Base-by-base conservation (phyloP, 2,329 filamentous ascomycete genomes). In the Fusarium incarnatum region DNA sequence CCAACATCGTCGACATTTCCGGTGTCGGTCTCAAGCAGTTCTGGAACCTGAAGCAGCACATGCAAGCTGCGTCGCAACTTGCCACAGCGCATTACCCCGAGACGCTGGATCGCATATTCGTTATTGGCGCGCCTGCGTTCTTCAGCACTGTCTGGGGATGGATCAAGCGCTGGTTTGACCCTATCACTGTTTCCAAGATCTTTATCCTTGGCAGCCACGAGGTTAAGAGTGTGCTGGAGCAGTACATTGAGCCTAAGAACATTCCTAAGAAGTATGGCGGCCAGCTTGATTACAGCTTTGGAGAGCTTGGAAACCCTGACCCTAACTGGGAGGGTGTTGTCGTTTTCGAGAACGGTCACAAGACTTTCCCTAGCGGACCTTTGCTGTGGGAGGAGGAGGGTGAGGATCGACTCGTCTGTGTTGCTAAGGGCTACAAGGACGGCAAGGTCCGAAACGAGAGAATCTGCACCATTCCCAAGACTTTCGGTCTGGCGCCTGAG, bases 41-140 rank as follows among this genome's bases (percentile, higher is more conserved):
- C 79, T 98, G 95, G 95, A 97, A 97, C 81, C 82, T 98, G 67
- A 96, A 97, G 84, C 83, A 83, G 25, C 95, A 98, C 80, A 97
- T 98, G 94, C 94, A 98, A 82, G 92, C 94, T 76, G 94, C 94
- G 3, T 94, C 92, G 76, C 88, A 91, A 64, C 85, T 98, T 57
- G 95, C 95, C 8, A 98, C 94, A 6, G 94, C 94, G 8, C 93
- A 98, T 81, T 98, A 98, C 79, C 95, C 95, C 1, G 95, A 98
- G 82, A 98, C 94, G 1, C 83, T 98, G 52, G 95, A 81, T 64
- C 75, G 82, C 40, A 85, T 85, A 74, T 85, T 85, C 67, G 92
- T 98, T 76, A 94, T 98, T 69, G 94, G 94, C 66, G 95, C 95
- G 1, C 95, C 95, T 10, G 83, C 87, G 47, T 97, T 97, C 86